Percentiles rank a stretch among this genome's conserved stretches.
phyloP scores from a whole-genome alignment of 2,329 filamentous ascomycete genomes.

The Colletotrichum tropicicola region DNA sequence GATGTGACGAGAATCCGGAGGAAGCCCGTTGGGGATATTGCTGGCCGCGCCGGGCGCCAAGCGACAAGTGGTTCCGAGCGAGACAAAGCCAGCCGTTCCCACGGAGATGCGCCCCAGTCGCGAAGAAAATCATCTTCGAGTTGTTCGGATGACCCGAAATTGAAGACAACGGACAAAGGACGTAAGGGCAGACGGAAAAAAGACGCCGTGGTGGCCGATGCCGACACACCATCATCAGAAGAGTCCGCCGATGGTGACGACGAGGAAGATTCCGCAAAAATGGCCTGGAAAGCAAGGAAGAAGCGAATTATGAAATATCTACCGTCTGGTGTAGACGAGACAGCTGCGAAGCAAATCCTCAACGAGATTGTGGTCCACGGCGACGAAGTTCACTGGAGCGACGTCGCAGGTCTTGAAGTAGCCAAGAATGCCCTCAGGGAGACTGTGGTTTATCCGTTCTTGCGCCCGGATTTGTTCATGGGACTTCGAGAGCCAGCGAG shows the following conservation, averaged over 20 bases:
- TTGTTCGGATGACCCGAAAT: neutral
- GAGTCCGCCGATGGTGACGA: constrained; percentile 46
- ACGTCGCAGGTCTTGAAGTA: constrained; percentile 88
- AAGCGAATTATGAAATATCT: constrained; percentile 77
- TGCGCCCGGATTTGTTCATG: constrained; percentile 95
- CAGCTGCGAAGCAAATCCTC: constrained; percentile 88
- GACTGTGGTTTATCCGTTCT: constrained; percentile 95
- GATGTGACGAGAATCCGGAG: constrained; percentile 8
- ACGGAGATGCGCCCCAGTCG: neutral
- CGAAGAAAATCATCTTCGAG: constrained; percentile 10
- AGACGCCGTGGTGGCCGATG: constrained; percentile 48
- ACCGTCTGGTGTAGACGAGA: constrained; percentile 82
- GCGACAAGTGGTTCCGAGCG: constrained; percentile 12
- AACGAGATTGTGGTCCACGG: constrained; percentile 96
- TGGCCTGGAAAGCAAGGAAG: constrained; percentile 69
- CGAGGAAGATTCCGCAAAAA: constrained; percentile 49
- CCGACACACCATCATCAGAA: constrained; percentile 57
- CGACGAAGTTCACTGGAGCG: constrained; percentile 93
- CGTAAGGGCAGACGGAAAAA: constrained; percentile 41
- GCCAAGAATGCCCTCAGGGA: constrained; percentile 95
- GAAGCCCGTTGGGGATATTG: constrained; percentile 13
- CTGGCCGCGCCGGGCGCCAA: neutral
- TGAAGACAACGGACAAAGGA: neutral
- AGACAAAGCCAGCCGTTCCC: constrained; percentile 5
- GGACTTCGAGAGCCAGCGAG: constrained; percentile 92